phyloP scores from a whole-genome alignment of 371 early-diverging fungal genomes.

The Sporodiniella umbellata region DNA sequence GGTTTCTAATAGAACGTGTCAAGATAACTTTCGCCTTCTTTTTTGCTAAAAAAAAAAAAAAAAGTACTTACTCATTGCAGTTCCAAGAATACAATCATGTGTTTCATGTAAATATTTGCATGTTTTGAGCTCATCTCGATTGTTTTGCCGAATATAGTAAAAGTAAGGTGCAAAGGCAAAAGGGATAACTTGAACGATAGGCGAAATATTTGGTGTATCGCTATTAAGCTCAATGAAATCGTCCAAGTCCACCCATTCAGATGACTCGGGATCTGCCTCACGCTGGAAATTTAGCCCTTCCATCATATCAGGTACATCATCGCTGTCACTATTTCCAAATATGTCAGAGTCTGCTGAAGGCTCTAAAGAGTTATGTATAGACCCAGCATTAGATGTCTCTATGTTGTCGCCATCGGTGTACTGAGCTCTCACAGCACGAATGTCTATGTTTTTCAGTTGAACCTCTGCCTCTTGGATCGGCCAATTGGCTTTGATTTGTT shows the following conservation, averaged over 20 bases:
- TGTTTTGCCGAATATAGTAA: slow-evolving; percentile 58
- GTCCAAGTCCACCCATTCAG: slow-evolving; percentile 47
- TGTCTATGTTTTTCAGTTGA: slow-evolving; percentile 41
- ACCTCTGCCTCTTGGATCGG: slow-evolving; percentile 48
- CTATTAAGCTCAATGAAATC: slow-evolving; percentile 43
- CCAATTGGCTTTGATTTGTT: slow-evolving; percentile 46
- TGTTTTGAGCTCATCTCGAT: slow-evolving; percentile 38
- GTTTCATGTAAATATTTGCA: slow-evolving; percentile 42
- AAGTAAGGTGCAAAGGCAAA: slow-evolving; percentile 62
- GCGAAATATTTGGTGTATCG: slow-evolving; percentile 17
- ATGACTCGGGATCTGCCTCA: slow-evolving; percentile 36
- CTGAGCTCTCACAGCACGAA: slow-evolving; percentile 36
- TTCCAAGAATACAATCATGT: slow-evolving; percentile 49
- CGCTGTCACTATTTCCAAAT: slow-evolving; percentile 3
- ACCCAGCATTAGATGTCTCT: slow-evolving; percentile 10
- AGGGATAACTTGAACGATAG: slow-evolving; percentile 49
- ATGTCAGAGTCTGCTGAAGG: slow-evolving; percentile 2
- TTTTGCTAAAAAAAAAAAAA: neutral
- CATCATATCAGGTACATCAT: slow-evolving; percentile 26
- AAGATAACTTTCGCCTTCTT: neutral
- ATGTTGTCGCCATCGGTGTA: neutral
- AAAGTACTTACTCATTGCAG: slow-evolving; percentile 38
- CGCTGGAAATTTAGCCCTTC: slow-evolving; percentile 31
- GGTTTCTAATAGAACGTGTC: slow-evolving; percentile 36
- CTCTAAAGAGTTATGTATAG: neutral